These are phyloP conservation scores for Aspergillus incahuasiensis DNA, from an alignment of 495 filamentous ascomycete species.

Conservation along the genomic window DNA sequence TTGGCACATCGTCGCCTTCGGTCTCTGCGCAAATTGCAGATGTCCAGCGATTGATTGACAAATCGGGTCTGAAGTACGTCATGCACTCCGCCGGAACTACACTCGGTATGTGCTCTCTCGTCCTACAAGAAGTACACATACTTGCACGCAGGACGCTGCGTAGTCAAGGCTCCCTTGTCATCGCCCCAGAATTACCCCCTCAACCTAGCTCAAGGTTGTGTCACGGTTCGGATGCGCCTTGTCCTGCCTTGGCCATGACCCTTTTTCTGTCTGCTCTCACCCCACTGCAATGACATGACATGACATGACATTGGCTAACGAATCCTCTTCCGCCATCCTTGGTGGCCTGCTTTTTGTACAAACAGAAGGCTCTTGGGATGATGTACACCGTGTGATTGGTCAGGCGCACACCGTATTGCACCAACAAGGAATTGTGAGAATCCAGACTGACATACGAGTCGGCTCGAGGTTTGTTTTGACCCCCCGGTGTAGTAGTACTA, in stretches of 20 bases:
- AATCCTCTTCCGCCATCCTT: not conserved
- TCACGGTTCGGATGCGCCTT: not conserved
- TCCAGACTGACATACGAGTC: conserved; percentile 85
- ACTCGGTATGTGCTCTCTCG: conserved; percentile 57
- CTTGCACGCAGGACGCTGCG: not conserved
- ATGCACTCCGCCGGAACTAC: conserved; percentile 95
- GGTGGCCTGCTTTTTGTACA: not conserved
- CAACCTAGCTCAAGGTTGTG: not conserved
- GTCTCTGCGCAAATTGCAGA: conserved; percentile 84
- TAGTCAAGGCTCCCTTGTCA: not conserved
- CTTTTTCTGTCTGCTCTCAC: not conserved
- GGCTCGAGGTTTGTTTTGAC: conserved; percentile 63
- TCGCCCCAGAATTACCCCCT: conserved; percentile 6
- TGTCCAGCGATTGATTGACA: conserved; percentile 80
- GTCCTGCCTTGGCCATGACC: not conserved
- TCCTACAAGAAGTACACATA: not conserved
- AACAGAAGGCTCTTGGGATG: conserved; percentile 85
- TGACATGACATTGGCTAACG: conserved; percentile 10
- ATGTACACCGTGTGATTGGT: conserved; percentile 82
- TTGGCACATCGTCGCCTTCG: conserved; percentile 76
- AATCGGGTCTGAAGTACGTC: conserved; percentile 69
- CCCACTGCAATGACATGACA: not conserved
- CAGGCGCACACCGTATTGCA: conserved; percentile 86
- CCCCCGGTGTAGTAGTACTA: not conserved
- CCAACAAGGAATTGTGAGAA: conserved; percentile 69